These are phyloP conservation scores for Aspergillus neoniger DNA, from an alignment of 2,329 filamentous ascomycete species.

Conservation along the genomic window DNA sequence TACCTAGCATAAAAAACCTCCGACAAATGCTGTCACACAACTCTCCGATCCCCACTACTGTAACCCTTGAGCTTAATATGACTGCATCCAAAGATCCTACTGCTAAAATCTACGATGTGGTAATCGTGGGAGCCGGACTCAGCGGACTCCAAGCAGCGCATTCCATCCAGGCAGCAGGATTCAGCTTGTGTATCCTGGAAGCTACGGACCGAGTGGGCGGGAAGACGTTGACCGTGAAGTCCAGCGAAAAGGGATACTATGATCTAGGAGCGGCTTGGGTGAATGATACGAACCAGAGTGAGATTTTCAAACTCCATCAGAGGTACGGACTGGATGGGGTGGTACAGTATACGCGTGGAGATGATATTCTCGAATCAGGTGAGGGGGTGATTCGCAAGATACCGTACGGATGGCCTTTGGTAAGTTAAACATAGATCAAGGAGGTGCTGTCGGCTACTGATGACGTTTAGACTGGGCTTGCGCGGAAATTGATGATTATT, in stretches of 20 bases:
- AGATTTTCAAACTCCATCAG: constrained; percentile 14
- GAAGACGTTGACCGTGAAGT: constrained; percentile 35
- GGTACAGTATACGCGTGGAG: not conserved
- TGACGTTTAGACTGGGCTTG: not conserved
- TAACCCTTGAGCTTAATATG: not conserved
- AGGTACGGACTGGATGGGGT: constrained; percentile 20
- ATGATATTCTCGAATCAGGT: not conserved
- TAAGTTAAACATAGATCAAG: not conserved
- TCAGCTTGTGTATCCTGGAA: constrained; percentile 41
- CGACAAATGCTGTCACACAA: no score
- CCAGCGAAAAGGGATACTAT: constrained; percentile 26
- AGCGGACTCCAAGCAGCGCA: constrained; percentile 41
- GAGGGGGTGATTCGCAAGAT: not conserved
- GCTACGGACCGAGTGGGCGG: constrained; percentile 47
- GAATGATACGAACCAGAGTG: constrained; percentile 28
- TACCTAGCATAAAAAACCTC: no score
- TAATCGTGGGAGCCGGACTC: constrained; percentile 44
- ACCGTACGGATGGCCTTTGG: not conserved
- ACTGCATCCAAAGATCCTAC: not conserved
- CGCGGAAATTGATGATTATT: not conserved
- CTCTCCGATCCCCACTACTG: no score
- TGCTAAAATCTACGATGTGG: constrained; percentile 24
- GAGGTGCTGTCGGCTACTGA: no score
- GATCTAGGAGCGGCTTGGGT: constrained; percentile 42
- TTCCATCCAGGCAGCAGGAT: constrained; percentile 32